Evolutionary conservation across 1,284 basidiomycete species (phyloP).

Genomic region (Trichosporon sp.): DNA sequence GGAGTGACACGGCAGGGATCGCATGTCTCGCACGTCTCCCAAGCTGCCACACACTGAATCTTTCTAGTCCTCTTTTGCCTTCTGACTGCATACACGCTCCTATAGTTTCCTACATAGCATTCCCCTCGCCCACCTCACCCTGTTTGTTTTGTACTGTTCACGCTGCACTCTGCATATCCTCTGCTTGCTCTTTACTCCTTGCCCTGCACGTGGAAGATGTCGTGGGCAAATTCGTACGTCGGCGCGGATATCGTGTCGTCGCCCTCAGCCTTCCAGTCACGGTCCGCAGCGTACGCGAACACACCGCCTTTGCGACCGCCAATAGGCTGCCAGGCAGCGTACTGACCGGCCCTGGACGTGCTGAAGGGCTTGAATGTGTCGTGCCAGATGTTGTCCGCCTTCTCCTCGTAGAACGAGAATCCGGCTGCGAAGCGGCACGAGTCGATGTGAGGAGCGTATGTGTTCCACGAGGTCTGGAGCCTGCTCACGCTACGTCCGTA

Average conservation of each 20-base stretch:
- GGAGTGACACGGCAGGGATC: background rate
- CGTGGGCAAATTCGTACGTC: background rate
- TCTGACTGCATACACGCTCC: background rate
- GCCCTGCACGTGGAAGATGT: background rate
- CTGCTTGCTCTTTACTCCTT: background rate
- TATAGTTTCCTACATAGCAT: background rate
- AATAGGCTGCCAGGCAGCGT: background rate
- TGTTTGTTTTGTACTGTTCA: background rate
- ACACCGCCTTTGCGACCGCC: constrained; percentile 1
- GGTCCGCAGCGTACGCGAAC: background rate
- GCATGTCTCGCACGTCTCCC: background rate
- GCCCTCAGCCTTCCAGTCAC: constrained; percentile 1
- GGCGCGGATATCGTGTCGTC: background rate
- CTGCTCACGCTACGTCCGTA: background rate
- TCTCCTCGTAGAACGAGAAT: constrained; percentile 5
- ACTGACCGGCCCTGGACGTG: background rate
- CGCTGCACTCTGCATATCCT: background rate
- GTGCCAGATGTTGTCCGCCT: background rate
- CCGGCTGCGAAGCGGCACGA: background rate
- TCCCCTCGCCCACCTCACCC: too few species aligned
- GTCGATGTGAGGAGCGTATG: background rate
- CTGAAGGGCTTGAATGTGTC: background rate
- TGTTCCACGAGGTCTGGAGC: background rate
- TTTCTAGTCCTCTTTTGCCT: background rate
- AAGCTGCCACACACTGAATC: background rate